These are phyloP conservation scores for Coccomyxa sp. DNA, from an alignment of 139 green algal genomes.

Conservation along the genomic window DNA sequence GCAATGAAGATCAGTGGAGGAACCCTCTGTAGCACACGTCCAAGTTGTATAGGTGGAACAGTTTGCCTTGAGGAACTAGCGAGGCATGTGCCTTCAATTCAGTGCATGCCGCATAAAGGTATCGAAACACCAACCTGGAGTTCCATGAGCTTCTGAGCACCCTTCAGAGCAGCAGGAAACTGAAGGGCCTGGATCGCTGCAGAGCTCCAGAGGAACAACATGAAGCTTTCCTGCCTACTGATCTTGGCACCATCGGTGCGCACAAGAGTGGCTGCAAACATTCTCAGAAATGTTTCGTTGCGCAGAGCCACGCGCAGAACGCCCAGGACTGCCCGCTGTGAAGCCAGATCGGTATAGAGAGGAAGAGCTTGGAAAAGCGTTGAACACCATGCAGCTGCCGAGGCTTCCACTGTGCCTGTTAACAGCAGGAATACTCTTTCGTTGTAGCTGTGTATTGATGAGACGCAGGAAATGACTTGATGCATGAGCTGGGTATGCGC, in stretches of 20 bases:
- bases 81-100: too few species aligned
- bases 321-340: slow-evolving; percentile 28
- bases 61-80: too few species aligned
- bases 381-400: neutral
- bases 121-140: slow-evolving; percentile 22
- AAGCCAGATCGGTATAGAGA: slow-evolving; percentile 18
- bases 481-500: neutral
- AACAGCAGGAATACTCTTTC: neutral
- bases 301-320: slow-evolving; percentile 23
- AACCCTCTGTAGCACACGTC: too few species aligned
- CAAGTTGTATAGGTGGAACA: too few species aligned
- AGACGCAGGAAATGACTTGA: neutral
- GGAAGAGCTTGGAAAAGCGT: slow-evolving; percentile 28
- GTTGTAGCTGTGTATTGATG: neutral
- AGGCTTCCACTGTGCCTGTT: neutral
- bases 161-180: slow-evolving; percentile 46
- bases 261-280: slow-evolving; percentile 41
- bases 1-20: too few species aligned
- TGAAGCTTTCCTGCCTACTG: slow-evolving; percentile 25
- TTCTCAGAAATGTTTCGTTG: slow-evolving; percentile 46
- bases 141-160: slow-evolving; percentile 62
- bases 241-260: slow-evolving; percentile 22
- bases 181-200: slow-evolving; percentile 45
- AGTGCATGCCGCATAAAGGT: too few species aligned
- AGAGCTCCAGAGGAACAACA: slow-evolving; percentile 50